Percentiles rank a stretch among this genome's conserved stretches.
phyloP scores from a whole-genome alignment of 2,329 filamentous ascomycete species.

The Sclerotinia glacialis region DNA sequence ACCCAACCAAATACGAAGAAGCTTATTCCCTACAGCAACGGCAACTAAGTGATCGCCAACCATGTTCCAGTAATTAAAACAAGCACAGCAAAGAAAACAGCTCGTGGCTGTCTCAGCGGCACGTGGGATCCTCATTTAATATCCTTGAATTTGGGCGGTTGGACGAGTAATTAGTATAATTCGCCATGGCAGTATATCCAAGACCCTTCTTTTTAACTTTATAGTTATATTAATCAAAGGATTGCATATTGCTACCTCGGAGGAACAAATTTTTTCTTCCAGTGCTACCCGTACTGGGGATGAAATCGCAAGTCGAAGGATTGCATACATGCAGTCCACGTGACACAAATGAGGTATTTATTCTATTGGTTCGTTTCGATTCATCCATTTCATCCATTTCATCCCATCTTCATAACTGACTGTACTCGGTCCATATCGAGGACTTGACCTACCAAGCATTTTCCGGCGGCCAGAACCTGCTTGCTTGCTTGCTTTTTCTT shows the following conservation, averaged over 20 bases:
- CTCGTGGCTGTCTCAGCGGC: neutral
- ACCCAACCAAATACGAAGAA: neutral
- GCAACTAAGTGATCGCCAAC: neutral
- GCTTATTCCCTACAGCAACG: neutral
- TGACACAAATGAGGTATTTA: slow-evolving; percentile 23
- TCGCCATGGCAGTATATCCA: no score
- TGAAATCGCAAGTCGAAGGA: neutral
- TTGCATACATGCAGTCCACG: slow-evolving; percentile 5
- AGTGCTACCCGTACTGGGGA: no score
- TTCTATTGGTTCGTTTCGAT: slow-evolving; percentile 13
- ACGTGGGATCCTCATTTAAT: neutral
- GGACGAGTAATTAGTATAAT: neutral
- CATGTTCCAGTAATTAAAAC: neutral
- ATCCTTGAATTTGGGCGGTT: neutral
- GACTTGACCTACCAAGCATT: neutral
- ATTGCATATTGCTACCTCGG: neutral
- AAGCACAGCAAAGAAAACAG: neutral
- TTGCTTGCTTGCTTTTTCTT: neutral
- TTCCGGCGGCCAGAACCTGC: slow-evolving; percentile 11
- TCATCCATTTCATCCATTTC: neutral
- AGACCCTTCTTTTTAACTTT: no score
- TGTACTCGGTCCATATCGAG: no score
- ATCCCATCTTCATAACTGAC: neutral
- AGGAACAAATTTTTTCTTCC: no score
- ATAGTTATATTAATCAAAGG: no score